Conservation (phyloP, 225 moss, liverwort and hornwort genomes). For the Polytrichum formosum region DNA sequence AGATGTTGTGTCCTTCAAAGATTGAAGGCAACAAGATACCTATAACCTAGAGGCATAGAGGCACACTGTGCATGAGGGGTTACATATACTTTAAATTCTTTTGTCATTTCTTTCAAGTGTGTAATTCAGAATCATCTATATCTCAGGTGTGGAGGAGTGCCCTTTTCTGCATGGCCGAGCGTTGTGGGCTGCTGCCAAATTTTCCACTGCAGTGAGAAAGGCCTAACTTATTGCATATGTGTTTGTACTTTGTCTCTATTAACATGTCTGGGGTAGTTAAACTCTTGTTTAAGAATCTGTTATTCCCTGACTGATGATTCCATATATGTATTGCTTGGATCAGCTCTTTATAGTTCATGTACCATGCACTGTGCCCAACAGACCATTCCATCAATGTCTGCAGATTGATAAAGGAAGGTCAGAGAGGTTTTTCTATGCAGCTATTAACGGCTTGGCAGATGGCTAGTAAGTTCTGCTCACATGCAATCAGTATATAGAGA, state of each 20-base stretch:
- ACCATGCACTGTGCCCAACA: too few species aligned
- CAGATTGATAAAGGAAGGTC: slow-evolving; percentile 74
- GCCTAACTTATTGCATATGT: background rate
- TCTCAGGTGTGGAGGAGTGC: slow-evolving; percentile 70
- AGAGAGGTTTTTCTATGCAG: slow-evolving; percentile 83
- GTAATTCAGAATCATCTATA: slow-evolving; percentile 4
- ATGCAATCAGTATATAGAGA: too few species aligned
- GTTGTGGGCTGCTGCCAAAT: slow-evolving; percentile 93
- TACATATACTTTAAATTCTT: background rate
- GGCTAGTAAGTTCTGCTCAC: slow-evolving; percentile 53
- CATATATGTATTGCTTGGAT: too few species aligned
- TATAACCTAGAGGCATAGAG: too few species aligned
- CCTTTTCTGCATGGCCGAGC: slow-evolving; percentile 88
- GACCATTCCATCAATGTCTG: slow-evolving; percentile 5
- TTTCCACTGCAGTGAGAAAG: slow-evolving; percentile 64
- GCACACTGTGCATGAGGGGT: slow-evolving; percentile 7
- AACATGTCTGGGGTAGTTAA: too few species aligned
- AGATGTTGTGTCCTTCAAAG: background rate
- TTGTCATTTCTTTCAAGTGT: too few species aligned
- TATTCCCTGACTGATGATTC: too few species aligned
- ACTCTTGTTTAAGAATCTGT: too few species aligned
- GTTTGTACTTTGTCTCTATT: too few species aligned
- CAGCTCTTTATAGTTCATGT: too few species aligned
- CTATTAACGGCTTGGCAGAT: slow-evolving; percentile 68
- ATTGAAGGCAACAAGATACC: too few species aligned